Conservation (phyloP, 75 land plant genomes). For the Sequoia sempervirens region DNA sequence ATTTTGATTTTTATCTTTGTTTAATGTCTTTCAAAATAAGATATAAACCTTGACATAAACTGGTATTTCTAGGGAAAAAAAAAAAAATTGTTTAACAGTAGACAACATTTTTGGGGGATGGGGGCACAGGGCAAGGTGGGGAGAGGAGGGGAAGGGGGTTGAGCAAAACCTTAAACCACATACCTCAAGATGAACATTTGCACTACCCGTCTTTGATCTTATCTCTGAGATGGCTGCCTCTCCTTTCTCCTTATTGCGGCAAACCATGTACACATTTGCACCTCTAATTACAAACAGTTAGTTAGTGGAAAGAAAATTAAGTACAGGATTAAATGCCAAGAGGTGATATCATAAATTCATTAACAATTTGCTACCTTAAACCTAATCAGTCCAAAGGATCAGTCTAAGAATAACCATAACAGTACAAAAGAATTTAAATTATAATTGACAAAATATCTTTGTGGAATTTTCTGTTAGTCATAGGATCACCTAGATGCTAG, state of each 20-base stretch:
- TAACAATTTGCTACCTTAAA: not conserved
- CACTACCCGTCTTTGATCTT: conserved; percentile 70
- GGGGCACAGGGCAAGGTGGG: too few species aligned
- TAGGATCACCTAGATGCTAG: conserved; percentile 73
- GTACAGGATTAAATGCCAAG: not conserved
- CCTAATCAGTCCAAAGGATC: not conserved
- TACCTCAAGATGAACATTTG: conserved; percentile 85
- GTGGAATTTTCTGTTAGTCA: not conserved
- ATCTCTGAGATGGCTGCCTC: conserved; percentile 81
- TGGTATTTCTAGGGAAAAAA: conserved; percentile 1
- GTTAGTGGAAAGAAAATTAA: conserved; percentile 4
- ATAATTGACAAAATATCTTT: not conserved
- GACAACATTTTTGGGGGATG: too few species aligned
- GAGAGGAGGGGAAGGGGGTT: too few species aligned
- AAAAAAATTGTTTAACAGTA: not conserved
- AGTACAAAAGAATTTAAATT: conserved; percentile 49
- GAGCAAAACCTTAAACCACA: not conserved
- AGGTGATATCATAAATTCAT: not conserved
- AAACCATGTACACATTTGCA: conserved; percentile 83
- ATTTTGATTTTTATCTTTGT: not conserved
- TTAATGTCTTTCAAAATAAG: not conserved
- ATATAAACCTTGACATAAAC: conserved; percentile 4
- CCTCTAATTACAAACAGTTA: conserved; percentile 52
- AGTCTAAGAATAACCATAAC: conserved; percentile 40
- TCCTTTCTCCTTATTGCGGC: conserved; percentile 89